Conservation (phyloP, 495 filamentous ascomycete species). For the Thozetella sp. region DNA sequence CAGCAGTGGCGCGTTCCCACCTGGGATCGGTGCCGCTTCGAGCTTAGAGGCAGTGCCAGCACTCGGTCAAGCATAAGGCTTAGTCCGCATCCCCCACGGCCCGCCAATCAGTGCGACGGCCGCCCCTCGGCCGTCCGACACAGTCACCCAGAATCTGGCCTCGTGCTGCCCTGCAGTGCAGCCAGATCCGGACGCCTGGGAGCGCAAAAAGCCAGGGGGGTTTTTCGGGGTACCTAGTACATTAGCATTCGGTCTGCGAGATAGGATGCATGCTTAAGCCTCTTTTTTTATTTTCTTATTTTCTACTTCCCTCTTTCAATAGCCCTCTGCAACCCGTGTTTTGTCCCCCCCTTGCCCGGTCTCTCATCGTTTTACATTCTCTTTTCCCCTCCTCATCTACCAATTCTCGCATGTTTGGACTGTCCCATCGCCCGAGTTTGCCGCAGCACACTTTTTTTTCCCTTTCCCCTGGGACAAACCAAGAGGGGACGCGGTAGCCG, state of each 20-base stretch:
- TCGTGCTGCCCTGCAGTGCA: background rate
- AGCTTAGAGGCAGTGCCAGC: background rate
- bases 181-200: background rate
- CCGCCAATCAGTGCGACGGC: background rate
- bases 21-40: background rate
- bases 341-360: too few species aligned
- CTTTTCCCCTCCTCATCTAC: too few species aligned
- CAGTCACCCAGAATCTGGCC: background rate
- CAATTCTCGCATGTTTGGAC: too few species aligned
- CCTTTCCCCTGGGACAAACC: too few species aligned
- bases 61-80: constrained; percentile 3
- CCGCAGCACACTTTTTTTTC: too few species aligned
- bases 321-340: background rate
- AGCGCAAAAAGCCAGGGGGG: background rate
- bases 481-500: background rate
- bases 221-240: too few species aligned
- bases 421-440: too few species aligned
- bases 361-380: too few species aligned
- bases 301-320: background rate
- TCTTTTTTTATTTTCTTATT: background rate
- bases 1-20: too few species aligned
- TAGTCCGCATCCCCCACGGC: background rate
- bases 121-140: background rate
- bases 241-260: background rate
- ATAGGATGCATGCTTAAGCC: background rate